Percentiles rank a stretch among this genome's conserved stretches.
Evolutionary conservation across 805 yeast genomes (phyloP).

Genomic region (Barnettozyma sp.): DNA sequence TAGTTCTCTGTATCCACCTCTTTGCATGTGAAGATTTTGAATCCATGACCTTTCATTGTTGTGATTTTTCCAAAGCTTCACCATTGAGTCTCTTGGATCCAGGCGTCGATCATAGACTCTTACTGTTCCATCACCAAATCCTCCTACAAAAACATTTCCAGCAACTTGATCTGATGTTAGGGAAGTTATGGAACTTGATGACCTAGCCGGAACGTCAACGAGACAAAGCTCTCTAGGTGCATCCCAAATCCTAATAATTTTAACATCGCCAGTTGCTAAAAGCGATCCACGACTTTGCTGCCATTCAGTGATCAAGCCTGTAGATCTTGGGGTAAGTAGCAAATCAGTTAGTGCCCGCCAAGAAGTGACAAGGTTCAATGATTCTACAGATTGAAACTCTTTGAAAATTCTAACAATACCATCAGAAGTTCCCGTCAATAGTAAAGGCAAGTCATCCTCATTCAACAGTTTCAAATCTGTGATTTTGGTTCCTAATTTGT

Average conservation of each 20-base stretch:
- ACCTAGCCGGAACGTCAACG: constrained; percentile 84
- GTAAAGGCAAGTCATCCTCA: constrained; percentile 84
- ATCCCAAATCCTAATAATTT: constrained; percentile 90
- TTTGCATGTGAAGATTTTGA: constrained; percentile 83
- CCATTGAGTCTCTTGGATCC: constrained; percentile 80
- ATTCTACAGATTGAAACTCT: constrained; percentile 52
- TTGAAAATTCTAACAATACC: constrained; percentile 88
- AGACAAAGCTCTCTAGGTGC: constrained; percentile 88
- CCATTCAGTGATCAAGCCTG: constrained; percentile 90
- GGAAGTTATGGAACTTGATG: constrained; percentile 81
- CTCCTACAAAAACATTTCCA: constrained; percentile 84
- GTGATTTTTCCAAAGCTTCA: constrained; percentile 69
- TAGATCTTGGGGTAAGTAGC: constrained; percentile 68
- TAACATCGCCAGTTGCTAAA: constrained; percentile 90
- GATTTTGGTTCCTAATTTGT: constrained; percentile 81
- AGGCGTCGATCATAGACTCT: constrained; percentile 87
- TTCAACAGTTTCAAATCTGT: constrained; percentile 82
- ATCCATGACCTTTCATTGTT: constrained; percentile 45
- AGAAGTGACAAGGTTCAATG: constrained; percentile 63
- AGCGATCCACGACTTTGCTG: constrained; percentile 92
- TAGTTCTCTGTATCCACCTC: constrained; percentile 91
- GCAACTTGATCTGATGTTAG: constrained; percentile 94
- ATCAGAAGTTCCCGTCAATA: constrained; percentile 86
- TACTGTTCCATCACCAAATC: constrained; percentile 84
- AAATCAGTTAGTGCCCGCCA: constrained; percentile 93